Conservation (phyloP, 495 filamentous ascomycete species). For the Neurospora sp. region DNA sequence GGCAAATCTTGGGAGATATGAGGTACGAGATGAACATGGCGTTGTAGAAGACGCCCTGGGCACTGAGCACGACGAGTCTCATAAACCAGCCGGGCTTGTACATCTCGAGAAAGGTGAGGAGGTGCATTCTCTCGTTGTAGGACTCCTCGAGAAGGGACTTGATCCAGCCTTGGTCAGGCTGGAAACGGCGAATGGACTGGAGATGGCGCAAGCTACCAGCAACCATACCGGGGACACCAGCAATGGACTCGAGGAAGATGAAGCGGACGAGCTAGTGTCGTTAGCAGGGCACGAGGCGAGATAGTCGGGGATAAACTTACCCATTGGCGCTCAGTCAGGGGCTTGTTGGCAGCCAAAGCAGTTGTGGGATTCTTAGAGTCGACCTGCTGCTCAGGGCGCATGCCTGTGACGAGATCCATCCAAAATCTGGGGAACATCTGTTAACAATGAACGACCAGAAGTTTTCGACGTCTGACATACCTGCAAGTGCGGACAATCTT, state of each 20-base stretch:
- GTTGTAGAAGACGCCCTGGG: conserved; percentile 87
- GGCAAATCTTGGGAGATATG: conserved; percentile 77
- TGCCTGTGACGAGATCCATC: conserved; percentile 38
- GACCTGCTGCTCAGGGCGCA: conserved; percentile 31
- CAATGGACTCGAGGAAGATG: conserved; percentile 89
- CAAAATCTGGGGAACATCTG: conserved; percentile 23
- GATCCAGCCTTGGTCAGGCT: conserved; percentile 96
- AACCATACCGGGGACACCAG: conserved; percentile 95
- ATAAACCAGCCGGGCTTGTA: conserved; percentile 86
- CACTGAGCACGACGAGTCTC: conserved; percentile 74
- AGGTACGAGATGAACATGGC: conserved; percentile 84
- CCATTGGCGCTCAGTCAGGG: conserved; percentile 40
- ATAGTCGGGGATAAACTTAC: conserved; percentile 6
- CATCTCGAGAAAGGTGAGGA: conserved; percentile 89
- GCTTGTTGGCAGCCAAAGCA: conserved; percentile 29
- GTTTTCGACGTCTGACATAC: conserved; percentile 5
- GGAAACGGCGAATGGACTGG: conserved; percentile 69
- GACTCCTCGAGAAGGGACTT: conserved; percentile 90
- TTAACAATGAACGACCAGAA: not conserved
- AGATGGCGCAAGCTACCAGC: conserved; percentile 88
- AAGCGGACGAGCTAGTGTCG: conserved; percentile 55
- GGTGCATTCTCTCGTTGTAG: conserved; percentile 95
- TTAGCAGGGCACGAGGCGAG: not conserved
- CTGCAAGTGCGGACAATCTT: conserved; percentile 29
- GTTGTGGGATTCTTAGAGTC: conserved; percentile 38